These are phyloP conservation scores for Mercurialis annua DNA, from an alignment of 345 rosid species.

Conservation along the genomic window DNA sequence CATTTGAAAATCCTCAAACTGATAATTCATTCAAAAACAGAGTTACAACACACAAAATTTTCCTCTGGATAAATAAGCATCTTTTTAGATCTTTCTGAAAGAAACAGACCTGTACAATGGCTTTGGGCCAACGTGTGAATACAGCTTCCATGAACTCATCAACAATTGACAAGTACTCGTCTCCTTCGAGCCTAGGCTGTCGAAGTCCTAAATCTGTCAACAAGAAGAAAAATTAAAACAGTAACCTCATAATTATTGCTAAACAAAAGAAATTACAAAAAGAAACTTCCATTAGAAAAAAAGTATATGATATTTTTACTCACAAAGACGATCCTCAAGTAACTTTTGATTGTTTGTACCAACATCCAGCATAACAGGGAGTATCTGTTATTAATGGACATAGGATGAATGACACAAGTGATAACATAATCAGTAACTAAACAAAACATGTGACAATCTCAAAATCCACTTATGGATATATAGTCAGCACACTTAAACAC, in stretches of 20 bases:
- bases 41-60: conserved; percentile 23
- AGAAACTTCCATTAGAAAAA: not conserved
- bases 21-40: conserved; percentile 24
- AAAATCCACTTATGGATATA: not conserved
- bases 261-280: conserved; percentile 12
- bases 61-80: conserved; percentile 16
- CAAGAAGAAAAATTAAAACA: conserved; percentile 17
- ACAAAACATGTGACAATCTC: not conserved
- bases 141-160: conserved; percentile 99
- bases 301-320: conserved; percentile 29
- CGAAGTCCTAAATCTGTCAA: conserved; percentile 83
- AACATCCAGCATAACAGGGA: conserved; percentile 93
- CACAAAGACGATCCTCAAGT: conserved; percentile 83
- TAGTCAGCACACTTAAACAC: not conserved
- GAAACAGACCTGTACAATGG: conserved; percentile 75
- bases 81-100: conserved; percentile 7
- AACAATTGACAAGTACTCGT: conserved; percentile 74
- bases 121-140: conserved; percentile 92
- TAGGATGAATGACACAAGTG: conserved; percentile 17
- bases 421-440: conserved; percentile 9
- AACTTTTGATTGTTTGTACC: conserved; percentile 92
- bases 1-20: conserved; percentile 98
- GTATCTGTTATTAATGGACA: conserved; percentile 47
- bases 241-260: conserved; percentile 13
- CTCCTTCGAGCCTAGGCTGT: conserved; percentile 92